A percentile compares a stretch with the other conserved stretches of the same genome.
Evolutionary conservation across 2,329 filamentous ascomycete genomes (phyloP).

Genomic region (Talaromyces sp.): DNA sequence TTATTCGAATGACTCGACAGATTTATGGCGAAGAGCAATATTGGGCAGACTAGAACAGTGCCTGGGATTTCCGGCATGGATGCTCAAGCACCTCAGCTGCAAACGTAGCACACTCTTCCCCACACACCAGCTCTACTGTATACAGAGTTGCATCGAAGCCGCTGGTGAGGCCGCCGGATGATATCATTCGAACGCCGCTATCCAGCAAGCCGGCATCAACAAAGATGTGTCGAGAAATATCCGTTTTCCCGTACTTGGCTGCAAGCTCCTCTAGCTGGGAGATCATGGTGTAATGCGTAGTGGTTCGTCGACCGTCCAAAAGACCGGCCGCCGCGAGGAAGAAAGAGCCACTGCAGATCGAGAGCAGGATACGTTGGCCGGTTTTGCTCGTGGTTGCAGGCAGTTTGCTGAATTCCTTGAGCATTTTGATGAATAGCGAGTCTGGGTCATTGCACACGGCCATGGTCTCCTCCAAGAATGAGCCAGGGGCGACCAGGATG

Average conservation of each 20-base stretch:
- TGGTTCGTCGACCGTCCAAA: neutral
- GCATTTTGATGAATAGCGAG: neutral
- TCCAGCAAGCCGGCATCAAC: constrained; percentile 2
- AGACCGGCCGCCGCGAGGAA: constrained; percentile 5
- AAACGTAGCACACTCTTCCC: neutral
- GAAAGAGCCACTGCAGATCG: constrained; percentile 7
- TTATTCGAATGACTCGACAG: neutral
- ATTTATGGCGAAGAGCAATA: neutral
- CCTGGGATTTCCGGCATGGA: neutral
- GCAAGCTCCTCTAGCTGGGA: neutral
- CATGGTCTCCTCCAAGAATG: neutral
- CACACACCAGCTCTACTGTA: neutral
- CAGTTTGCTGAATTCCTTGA: neutral
- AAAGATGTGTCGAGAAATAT: constrained; percentile 2
- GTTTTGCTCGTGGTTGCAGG: neutral
- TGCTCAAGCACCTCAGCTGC: neutral
- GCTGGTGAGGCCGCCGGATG: constrained; percentile 5
- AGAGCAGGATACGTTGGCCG: constrained; percentile 1
- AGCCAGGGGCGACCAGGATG: neutral
- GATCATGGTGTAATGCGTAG: constrained; percentile 3
- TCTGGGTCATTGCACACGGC: neutral
- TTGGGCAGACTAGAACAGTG: neutral
- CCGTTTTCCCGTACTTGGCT: neutral
- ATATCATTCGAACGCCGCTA: constrained; percentile 4
- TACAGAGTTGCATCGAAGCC: constrained; percentile 5